A percentile compares a stretch with the other conserved stretches of the same genome.
Evolutionary conservation across 1,284 basidiomycete species (phyloP).

Genomic region (Trichosporon faecale): DNA sequence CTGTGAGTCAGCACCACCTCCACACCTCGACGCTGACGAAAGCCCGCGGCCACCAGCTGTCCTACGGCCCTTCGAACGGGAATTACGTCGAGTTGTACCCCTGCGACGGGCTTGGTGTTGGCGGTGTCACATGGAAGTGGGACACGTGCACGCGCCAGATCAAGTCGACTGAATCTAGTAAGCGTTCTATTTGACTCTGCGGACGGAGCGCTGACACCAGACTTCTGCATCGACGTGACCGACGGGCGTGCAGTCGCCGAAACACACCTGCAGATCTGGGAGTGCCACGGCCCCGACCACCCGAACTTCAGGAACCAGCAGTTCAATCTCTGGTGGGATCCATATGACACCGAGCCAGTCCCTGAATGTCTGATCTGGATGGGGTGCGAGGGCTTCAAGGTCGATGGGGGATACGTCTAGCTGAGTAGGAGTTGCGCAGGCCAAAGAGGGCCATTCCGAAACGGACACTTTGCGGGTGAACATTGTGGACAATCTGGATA

Average conservation of each 20-base stretch:
- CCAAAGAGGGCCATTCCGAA: neutral
- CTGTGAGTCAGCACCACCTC: neutral
- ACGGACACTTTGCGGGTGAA: neutral
- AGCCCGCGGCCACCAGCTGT: neutral
- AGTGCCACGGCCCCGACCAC: neutral
- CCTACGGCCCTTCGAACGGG: neutral
- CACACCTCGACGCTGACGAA: neutral
- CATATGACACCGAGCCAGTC: neutral
- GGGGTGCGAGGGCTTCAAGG: neutral
- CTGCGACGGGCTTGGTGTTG: neutral
- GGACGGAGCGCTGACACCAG: neutral
- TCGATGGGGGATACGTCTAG: neutral
- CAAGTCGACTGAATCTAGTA: neutral
- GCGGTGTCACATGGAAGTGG: neutral
- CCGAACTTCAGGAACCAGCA: neutral
- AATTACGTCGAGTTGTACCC: neutral
- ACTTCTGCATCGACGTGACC: neutral
- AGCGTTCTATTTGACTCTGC: neutral
- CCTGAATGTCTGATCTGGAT: no score
- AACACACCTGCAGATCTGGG: neutral
- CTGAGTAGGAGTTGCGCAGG: neutral
- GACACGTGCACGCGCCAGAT: neutral
- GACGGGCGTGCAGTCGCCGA: neutral
- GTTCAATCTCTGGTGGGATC: neutral
- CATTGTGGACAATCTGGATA: no score